Base-by-base conservation (phyloP, 129 eudicot species). In the Saposhnikovia divaricata region DNA sequence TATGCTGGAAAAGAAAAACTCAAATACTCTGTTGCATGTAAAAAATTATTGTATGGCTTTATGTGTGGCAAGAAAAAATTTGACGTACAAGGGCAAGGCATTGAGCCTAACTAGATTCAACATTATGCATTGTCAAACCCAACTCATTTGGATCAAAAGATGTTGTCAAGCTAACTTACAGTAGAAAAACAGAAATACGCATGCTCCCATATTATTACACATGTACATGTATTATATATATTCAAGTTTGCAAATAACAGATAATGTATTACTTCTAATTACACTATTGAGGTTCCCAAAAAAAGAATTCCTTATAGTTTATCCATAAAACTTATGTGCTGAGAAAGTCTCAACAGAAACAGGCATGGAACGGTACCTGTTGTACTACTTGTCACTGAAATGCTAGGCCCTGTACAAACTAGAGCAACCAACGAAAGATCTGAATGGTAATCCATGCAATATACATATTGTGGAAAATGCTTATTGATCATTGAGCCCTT, bases 391-490 rank as follows among this genome's bases (percentile, higher is more conserved):
- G 91, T 75, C 65, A 82, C 28, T 63, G 88, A 72, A 82, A 74
- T 76, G 87, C 84, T 81, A 83, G 80, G 86, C 87, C 82, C 83
- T 80, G 86, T 81, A 87, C 93, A 88, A 84, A 92, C 89, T 73
- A 88, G 80, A 68, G 88, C 96, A 86, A 92, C 82, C 84, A 95
- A 81, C 47, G 85, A 84, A 81, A 69, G 83, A 73, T 81, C 84
- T 53, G 80, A 75, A 84, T 84, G 83, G 84, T 87, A 92, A 87
- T 93, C 97, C 87, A 87, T 74, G 85, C 99, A 92, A 84, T 72
- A 85, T 78, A 92, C 82, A 81, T 87, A 80, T 47, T 65, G 88
- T 68, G 92, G 88, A 75, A 85, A 84, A 44, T 89, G 89, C 70
- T 87, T 81, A 80, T 88, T 88, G 50, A 77, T 80, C 63, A 82